phyloP scores from a whole-genome alignment of 2,329 filamentous ascomycete species.

The Tolypocladium tropicale region DNA sequence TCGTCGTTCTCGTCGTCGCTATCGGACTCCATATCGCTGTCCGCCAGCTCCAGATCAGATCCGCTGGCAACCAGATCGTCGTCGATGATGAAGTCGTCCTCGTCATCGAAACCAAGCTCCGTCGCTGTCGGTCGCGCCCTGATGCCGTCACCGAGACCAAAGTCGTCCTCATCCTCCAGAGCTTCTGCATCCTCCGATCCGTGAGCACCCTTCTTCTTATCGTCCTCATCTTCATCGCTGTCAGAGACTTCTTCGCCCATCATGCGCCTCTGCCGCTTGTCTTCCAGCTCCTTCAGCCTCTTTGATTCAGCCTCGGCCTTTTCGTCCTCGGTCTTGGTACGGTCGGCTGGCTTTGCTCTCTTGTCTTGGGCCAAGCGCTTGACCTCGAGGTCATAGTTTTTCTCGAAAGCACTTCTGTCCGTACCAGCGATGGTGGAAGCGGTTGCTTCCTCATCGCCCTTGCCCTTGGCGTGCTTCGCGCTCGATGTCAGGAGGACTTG shows the following conservation, averaged over 20 bases:
- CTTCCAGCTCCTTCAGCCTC: constrained; percentile 70
- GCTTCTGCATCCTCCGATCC: constrained; percentile 22
- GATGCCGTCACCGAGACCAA: constrained; percentile 50
- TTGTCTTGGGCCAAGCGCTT: constrained; percentile 77
- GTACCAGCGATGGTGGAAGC: constrained; percentile 34
- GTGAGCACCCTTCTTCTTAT: constrained; percentile 27
- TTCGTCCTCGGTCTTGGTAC: constrained; percentile 88
- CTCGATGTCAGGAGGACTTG: constrained; percentile 56
- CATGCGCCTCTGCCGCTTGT: constrained; percentile 78
- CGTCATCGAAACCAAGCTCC: constrained; percentile 72
- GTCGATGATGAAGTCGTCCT: constrained; percentile 88
- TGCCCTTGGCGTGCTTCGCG: constrained; percentile 27
- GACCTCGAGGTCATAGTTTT: constrained; percentile 77
- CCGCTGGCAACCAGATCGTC: constrained; percentile 78
- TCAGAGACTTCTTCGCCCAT: constrained; percentile 64
- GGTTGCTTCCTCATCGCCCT: constrained; percentile 11
- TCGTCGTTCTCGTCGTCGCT: constrained; percentile 36
- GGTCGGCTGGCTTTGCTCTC: constrained; percentile 73
- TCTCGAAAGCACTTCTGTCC: constrained; percentile 62
- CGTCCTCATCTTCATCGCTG: constrained; percentile 46
- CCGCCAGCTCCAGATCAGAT: constrained; percentile 54
- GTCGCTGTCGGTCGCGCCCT: constrained; percentile 45
- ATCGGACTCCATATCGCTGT: constrained; percentile 42
- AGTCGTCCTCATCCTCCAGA: constrained; percentile 43
- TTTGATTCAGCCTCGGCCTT: constrained; percentile 67